Base-by-base conservation (phyloP, 2,329 filamentous ascomycete genomes). In the Penicillium carneum region DNA sequence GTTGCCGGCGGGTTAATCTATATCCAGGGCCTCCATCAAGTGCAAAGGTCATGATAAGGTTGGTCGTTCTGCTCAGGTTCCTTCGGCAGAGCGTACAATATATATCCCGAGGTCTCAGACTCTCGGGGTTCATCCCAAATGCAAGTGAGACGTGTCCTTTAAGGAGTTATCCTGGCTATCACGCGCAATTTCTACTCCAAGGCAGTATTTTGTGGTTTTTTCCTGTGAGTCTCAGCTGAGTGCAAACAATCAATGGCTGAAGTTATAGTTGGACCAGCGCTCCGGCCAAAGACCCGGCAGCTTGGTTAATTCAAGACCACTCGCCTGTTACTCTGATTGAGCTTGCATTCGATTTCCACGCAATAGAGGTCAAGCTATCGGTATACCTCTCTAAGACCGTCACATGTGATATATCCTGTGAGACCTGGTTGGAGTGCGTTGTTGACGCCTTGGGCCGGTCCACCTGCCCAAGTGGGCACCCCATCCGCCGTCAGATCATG, bases 361-460 rank as follows among this genome's bases (percentile, higher is more conserved):
- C n/a, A 4, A 8, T 5, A 1, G 1, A 18, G 6, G 0, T 1
- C 0, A 1, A 31, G 6, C 10, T 9, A 9, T 4, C 1, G 11
- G 7, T 12, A 20, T 47, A 2, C 10, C 29, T 20, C 6, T 47
- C 11, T 1, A 33, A 5, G 5, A 9, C 45, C 3, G n/a, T 6
- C 11, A 20, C 9, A 33, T 47, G 6, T 47, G 14, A 31, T 2
- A 14, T 11, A 31, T 1, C 2, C n/a, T 31, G 26, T 12, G 5
- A 10, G 11, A 14, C 16, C n/a, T 31, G 12, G 26, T 14, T 3
- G 4, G 20, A 18, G 16, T 18, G 43, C 26, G 10, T 47, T 31
- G 4, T 12, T 33, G 16, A 26, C 11, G 12, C 20, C 41, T 26
- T 26, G 23, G 23, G 23, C 23, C 23, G 23, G 23, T 26, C 5